Conservation (phyloP, 2,329 filamentous ascomycete genomes). For the Colletotrichum lini region DNA sequence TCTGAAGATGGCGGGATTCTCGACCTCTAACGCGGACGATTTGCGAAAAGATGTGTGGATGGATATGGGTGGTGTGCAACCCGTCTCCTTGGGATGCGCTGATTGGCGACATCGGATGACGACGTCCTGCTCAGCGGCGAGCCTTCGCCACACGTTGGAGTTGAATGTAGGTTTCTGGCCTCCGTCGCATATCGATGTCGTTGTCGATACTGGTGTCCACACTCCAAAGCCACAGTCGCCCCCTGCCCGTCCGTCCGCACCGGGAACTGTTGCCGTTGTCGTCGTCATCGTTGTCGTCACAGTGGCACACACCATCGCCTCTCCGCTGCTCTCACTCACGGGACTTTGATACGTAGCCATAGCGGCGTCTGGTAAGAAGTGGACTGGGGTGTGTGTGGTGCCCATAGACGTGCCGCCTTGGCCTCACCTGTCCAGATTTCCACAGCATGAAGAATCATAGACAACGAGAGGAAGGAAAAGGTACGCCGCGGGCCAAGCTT, state of each 20-base stretch:
- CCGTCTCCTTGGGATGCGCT: background rate
- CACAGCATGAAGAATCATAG: slow-evolving; percentile 2
- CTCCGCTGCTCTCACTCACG: background rate
- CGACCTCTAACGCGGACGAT: slow-evolving; percentile 32
- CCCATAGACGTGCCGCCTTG: slow-evolving; percentile 25
- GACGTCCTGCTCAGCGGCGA: slow-evolving; percentile 5
- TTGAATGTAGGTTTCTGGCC: background rate
- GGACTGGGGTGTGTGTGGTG: background rate
- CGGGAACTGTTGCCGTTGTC: background rate
- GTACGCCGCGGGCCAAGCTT: slow-evolving; percentile 23
- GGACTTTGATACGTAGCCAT: background rate
- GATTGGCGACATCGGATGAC: slow-evolving; percentile 27
- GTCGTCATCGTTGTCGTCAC: background rate
- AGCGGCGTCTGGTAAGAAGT: slow-evolving; percentile 9
- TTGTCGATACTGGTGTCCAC: slow-evolving; percentile 4
- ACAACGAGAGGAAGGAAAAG: background rate
- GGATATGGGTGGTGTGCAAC: background rate
- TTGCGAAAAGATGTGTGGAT: background rate
- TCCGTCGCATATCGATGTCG: slow-evolving; percentile 17
- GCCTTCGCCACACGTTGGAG: slow-evolving; percentile 25
- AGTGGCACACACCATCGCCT: background rate
- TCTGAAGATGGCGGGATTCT: slow-evolving; percentile 31
- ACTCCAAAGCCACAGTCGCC: slow-evolving; percentile 1
- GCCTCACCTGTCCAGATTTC: slow-evolving; percentile 13
- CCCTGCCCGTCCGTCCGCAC: slow-evolving; percentile 1